Evolutionary conservation across 2,329 filamentous ascomycete genomes (phyloP), one percentile per base, ranked within the genome.

Genomic region (Neopestalotiopsis rosae): DNA sequence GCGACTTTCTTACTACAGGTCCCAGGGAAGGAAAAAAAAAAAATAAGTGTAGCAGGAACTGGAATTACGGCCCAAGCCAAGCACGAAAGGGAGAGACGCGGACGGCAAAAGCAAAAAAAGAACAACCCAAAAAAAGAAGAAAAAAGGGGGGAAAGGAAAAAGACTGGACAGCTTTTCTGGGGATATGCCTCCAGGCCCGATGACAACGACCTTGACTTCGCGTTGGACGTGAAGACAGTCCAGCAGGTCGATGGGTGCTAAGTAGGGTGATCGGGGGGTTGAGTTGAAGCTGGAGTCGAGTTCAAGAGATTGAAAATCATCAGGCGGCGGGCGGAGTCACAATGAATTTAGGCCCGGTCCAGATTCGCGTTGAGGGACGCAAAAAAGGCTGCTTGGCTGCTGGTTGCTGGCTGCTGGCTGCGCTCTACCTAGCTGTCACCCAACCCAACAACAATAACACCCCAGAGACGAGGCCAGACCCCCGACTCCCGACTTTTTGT

Each of bases 151-250:
- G 40, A 13, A 38, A 59, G 61, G 65, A 49, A 56, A 69, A 69
- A 49, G 40, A 32, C 49, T 65, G 49, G 64, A 61, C 59, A 61
- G n/a, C 28, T 61, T 65, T 67, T 61, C 65, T 52, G 38, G 56
- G 61, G 64, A 57, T 38, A 67, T 42, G 42, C 52, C 68, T 69
- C 65, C 65, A 52, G 49, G 56, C 56, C 56, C 34, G 56, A 61
- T 59, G 52, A 61, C 32, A 24, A 59, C 65, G 52, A 66, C 52
- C 61, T 64, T 56, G 57, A 67, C 68, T 65, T 67, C 67, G 57
- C 61, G 63, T 58, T 65, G 28, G 30, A 65, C 49, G 49, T 62
- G 65, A 65, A 63, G 68, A 24, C 40, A 59, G 56, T 65, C 45
- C 52, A 65, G 61, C 62, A 58, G 61, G 65, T 42, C n/a, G 52